Percentiles rank a stretch among this genome's conserved stretches.
Conservation (phyloP, 208 protist genomes). For the Strigomonas galati region DNA sequence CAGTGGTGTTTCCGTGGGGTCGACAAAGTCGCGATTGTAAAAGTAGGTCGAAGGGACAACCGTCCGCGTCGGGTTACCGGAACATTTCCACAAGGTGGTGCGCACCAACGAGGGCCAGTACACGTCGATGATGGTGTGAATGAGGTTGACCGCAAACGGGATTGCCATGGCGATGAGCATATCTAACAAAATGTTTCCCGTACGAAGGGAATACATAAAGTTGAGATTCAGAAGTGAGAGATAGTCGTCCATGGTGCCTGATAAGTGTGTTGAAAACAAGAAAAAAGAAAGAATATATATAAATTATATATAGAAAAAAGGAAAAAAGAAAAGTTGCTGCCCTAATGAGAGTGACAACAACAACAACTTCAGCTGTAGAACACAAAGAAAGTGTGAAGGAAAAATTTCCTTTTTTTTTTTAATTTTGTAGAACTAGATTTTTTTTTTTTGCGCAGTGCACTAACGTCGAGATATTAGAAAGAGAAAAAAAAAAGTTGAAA, state of each 20-base stretch:
- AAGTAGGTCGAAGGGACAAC: conserved; percentile 54
- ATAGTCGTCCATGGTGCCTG: conserved; percentile 68
- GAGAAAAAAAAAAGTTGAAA: no score
- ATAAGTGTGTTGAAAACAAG: background rate
- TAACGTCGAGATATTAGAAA: no score
- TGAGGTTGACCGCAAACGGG: conserved; percentile 48
- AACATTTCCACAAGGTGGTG: conserved; percentile 19
- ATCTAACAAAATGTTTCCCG: conserved; percentile 77
- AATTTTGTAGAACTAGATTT: no score
- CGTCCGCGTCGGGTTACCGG: conserved; percentile 17
- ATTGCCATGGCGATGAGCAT: conserved; percentile 82
- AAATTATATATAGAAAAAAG: no score
- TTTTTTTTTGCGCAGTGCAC: no score
- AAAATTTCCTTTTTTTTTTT: no score
- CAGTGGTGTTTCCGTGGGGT: conserved; percentile 27
- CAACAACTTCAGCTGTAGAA: no score
- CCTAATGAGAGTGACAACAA: no score
- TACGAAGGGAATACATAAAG: conserved; percentile 84
- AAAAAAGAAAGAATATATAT: background rate
- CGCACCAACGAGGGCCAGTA: conserved; percentile 45
- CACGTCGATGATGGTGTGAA: conserved; percentile 43
- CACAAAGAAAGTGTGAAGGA: no score
- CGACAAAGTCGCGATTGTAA: conserved; percentile 39
- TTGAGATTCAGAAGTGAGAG: conserved; percentile 80
- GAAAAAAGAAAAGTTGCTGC: no score